Conservation (phyloP, 1,284 basidiomycete genomes). For the Schizophyllum commune region DNA sequence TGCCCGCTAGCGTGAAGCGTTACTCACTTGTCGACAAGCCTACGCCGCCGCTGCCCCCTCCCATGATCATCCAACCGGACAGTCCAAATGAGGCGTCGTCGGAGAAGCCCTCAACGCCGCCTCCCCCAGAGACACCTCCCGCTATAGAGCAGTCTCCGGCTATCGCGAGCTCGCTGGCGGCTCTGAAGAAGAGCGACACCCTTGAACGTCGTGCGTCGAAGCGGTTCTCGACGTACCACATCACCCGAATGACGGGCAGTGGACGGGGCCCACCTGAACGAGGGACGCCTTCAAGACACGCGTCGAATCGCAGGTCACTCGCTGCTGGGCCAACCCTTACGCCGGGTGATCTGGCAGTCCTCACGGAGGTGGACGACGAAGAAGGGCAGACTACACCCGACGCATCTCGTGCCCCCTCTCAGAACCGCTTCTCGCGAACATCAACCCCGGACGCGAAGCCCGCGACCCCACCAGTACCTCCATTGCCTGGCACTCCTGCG, state of each 20-base stretch:
- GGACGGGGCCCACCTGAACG: conserved; percentile 25
- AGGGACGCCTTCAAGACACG: neutral
- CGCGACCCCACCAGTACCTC: conserved; percentile 41
- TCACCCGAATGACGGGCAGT: conserved; percentile 85
- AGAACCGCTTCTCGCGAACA: conserved; percentile 20
- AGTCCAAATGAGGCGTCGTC: conserved; percentile 24
- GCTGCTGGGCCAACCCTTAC: conserved; percentile 55
- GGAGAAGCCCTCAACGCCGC: conserved; percentile 27
- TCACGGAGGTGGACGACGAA: conserved; percentile 65
- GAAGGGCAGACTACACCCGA: conserved; percentile 21
- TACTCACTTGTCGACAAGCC: conserved; percentile 72
- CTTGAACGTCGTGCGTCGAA: conserved; percentile 92
- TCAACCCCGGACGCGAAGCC: conserved; percentile 26
- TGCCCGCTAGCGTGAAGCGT: conserved; percentile 58
- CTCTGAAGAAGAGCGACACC: conserved; percentile 80
- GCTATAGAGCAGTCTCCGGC: conserved; percentile 44
- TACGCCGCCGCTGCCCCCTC: conserved; percentile 29
- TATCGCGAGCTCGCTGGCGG: conserved; percentile 79
- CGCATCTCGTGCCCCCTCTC: conserved; percentile 1
- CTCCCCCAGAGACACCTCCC: conserved; percentile 34
- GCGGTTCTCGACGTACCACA: conserved; percentile 93
- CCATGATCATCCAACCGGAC: conserved; percentile 48
- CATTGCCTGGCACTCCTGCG: conserved; percentile 27
- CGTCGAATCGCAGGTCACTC: conserved; percentile 53
- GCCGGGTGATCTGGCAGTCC: conserved; percentile 56